phyloP scores from a whole-genome alignment of 2,329 filamentous ascomycete genomes.

The Lachnellula hyalina region DNA sequence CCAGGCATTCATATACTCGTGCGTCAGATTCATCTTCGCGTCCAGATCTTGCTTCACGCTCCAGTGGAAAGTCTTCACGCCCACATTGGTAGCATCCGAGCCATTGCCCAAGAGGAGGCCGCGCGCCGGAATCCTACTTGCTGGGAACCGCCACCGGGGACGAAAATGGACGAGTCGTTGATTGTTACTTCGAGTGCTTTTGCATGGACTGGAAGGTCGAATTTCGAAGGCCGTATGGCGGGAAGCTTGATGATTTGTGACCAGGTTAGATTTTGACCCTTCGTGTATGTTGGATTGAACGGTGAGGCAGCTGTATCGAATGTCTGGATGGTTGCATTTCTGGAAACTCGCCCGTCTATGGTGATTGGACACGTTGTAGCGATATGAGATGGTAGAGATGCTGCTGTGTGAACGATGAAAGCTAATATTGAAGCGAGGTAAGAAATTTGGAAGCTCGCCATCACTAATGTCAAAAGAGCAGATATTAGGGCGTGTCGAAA shows the following conservation, averaged over 20 bases:
- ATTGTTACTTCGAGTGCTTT: constrained; percentile 20
- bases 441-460: too few species aligned
- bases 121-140: constrained; percentile 56
- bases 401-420: background rate
- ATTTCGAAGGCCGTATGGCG: constrained; percentile 24
- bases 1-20: constrained; percentile 56
- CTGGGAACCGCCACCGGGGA: constrained; percentile 39
- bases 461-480: too few species aligned
- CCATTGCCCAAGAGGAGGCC: constrained; percentile 46
- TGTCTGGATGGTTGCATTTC: constrained; percentile 31
- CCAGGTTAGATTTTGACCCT: constrained; percentile 48
- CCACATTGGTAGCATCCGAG: constrained; percentile 44
- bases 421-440: background rate
- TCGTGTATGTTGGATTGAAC: constrained; percentile 48
- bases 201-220: constrained; percentile 2
- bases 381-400: background rate
- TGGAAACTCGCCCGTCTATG: constrained; percentile 43
- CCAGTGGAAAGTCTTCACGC: constrained; percentile 57
- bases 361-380: constrained; percentile 33
- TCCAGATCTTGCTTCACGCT: constrained; percentile 47
- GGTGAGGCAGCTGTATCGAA: constrained; percentile 39
- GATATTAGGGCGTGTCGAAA: too few species aligned
- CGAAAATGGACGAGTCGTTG: constrained; percentile 51
- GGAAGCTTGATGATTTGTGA: constrained; percentile 46
- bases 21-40: constrained; percentile 51